Base-by-base conservation (phyloP, 208 protist genomes). In the Acanthamoeba quina region DNA sequence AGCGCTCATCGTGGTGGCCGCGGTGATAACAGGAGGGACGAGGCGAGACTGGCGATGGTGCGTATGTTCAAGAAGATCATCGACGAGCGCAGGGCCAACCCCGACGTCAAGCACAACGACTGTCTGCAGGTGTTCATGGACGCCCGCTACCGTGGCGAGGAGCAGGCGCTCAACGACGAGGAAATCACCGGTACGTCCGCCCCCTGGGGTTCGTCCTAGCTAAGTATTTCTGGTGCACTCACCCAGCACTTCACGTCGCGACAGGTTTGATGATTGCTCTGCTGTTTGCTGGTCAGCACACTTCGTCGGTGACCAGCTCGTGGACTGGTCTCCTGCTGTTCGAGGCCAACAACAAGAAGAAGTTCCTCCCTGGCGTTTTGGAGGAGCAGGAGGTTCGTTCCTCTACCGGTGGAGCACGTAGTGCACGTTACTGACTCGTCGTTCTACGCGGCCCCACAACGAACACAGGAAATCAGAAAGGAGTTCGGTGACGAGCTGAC, bases 281-380 rank as follows among this genome's bases (percentile, higher is more conserved):
- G 80, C 98, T 99, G 96, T 98, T 99, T 95, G 98, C 98, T 37
- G 98, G 98, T 52, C 98, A 99, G 96, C 98, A 99, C 96, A 99
- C 98, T 5, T 98, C 97, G 49, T 97, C 97, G 19, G 98, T 99
- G 95, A 98, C 98, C 24, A 96, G 97, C 29, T 97, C 97, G 34
- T 99, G 98, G 98, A 98, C 98, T n/a, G 93, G 98, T 91, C 95
- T 98, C 56, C 97, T 94, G 7, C 82, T 95, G 41, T 94, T 95
- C 19, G 44, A 90, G 52, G 29, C 56, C 29, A 72, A 94, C 49
- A 80, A 85, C 90, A 85, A 92, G 68, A 80, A 92, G 52, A 92
- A 94, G 70, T 94, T 94, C 72, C 74, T 94, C 13, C 90, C 64
- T 9, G 72, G 54, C 29, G 52, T 94, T 21, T 26, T 94, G 31